Conservation (phyloP, 2,329 filamentous ascomycete genomes). For the Blastomyces percursus region DNA sequence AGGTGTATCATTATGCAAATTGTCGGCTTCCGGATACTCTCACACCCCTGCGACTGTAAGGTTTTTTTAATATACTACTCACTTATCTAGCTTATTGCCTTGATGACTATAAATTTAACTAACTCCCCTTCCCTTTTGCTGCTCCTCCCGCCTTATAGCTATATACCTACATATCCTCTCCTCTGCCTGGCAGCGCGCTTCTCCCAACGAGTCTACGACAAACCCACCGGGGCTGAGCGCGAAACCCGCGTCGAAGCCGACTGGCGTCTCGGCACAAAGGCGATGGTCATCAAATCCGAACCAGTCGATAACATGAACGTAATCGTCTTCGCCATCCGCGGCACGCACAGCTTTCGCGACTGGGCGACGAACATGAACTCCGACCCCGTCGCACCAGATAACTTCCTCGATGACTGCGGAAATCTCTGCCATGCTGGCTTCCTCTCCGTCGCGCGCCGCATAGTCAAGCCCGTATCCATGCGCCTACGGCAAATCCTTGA, state of each 20-base stretch:
- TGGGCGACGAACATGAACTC: slow-evolving; percentile 75
- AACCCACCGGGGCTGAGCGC: slow-evolving; percentile 50
- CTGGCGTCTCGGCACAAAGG: slow-evolving; percentile 64
- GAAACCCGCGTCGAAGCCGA: slow-evolving; percentile 61
- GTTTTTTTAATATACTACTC: slow-evolving; percentile 7
- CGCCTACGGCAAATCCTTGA: slow-evolving; percentile 58
- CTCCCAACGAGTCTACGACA: slow-evolving; percentile 61
- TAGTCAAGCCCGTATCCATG: slow-evolving; percentile 61
- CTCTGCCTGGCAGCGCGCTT: slow-evolving; percentile 70
- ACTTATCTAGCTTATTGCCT: background rate
- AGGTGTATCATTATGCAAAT: slow-evolving; percentile 69
- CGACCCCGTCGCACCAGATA: slow-evolving; percentile 52
- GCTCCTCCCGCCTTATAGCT: slow-evolving; percentile 33
- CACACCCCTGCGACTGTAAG: slow-evolving; percentile 56
- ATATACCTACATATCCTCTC: slow-evolving; percentile 64
- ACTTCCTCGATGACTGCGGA: slow-evolving; percentile 64
- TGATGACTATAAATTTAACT: background rate
- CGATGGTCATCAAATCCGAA: slow-evolving; percentile 74
- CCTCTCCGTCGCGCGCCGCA: slow-evolving; percentile 60
- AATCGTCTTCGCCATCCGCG: slow-evolving; percentile 74
- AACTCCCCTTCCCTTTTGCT: slow-evolving; percentile 3
- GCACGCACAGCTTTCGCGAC: slow-evolving; percentile 69
- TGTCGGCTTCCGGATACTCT: slow-evolving; percentile 59
- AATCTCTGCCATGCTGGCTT: slow-evolving; percentile 78
- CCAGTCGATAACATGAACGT: slow-evolving; percentile 66